Evolutionary conservation across 768 basidiomycete species (phyloP).

Genomic region (Postia placenta): DNA sequence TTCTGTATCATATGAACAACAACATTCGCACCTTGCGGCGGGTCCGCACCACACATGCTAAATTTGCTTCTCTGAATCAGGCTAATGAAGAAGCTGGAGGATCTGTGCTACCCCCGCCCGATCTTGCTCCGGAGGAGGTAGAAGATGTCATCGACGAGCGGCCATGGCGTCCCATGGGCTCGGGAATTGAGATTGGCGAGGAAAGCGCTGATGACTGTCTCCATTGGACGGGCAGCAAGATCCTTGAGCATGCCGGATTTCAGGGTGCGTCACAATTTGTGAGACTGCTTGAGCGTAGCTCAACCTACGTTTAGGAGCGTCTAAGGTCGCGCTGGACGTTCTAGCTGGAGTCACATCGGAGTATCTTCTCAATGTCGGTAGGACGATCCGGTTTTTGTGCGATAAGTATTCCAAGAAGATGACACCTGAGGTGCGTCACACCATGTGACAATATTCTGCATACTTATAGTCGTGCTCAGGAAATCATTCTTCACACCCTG

Average conservation of each 20-base stretch:
- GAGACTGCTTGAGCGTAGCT: neutral
- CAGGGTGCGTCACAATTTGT: conserved; percentile 54
- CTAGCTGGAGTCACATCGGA: conserved; percentile 72
- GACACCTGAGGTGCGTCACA: conserved; percentile 68
- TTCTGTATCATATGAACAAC: conserved; percentile 66
- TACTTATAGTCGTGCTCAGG: conserved; percentile 41
- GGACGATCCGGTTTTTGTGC: conserved; percentile 72
- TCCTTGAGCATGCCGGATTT: conserved; percentile 87
- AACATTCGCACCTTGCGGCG: conserved; percentile 74
- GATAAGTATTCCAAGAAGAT: conserved; percentile 79
- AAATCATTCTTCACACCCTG: conserved; percentile 88
- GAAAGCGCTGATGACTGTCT: conserved; percentile 58
- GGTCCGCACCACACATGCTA: conserved; percentile 66
- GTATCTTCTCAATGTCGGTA: conserved; percentile 80
- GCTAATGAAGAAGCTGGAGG: conserved; percentile 25
- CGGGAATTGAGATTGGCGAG: conserved; percentile 48
- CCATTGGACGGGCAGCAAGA: conserved; percentile 66
- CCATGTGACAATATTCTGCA: no score
- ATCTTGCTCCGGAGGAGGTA: conserved; percentile 22
- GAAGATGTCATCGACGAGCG: conserved; percentile 45
- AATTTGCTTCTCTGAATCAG: conserved; percentile 53
- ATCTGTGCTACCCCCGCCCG: conserved; percentile 5
- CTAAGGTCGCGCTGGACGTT: conserved; percentile 72
- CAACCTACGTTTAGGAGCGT: conserved; percentile 50
- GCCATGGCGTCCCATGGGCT: conserved; percentile 42